These are phyloP conservation scores for Solanum tarapatanum DNA, from an alignment of 257 asterid species.

Conservation along the genomic window DNA sequence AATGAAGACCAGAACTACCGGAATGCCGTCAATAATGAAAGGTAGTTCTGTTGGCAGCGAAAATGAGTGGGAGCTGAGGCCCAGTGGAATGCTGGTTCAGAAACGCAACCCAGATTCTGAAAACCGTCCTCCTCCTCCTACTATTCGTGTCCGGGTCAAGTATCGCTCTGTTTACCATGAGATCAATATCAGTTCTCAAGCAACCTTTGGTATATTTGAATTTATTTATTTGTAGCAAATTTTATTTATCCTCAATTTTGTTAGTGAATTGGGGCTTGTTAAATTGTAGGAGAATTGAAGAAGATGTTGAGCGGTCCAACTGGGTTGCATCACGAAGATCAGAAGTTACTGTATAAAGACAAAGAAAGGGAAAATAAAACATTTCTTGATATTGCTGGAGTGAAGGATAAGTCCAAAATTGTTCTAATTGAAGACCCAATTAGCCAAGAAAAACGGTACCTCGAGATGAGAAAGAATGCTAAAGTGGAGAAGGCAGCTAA, in stretches of 20 bases:
- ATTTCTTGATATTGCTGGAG: constrained; percentile 25
- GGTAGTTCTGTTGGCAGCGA: constrained; percentile 1
- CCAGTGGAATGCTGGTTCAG: constrained; percentile 47
- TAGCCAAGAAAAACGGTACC: constrained; percentile 33
- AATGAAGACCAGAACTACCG: constrained; percentile 2
- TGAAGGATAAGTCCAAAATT: constrained; percentile 37
- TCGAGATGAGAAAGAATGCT: constrained; percentile 34
- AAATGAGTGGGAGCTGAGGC: constrained; percentile 40
- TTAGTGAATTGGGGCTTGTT: background rate
- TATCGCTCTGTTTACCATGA: constrained; percentile 28
- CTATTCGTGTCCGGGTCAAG: constrained; percentile 36
- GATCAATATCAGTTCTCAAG: constrained; percentile 30
- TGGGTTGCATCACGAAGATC: constrained; percentile 38
- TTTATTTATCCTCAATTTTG: background rate
- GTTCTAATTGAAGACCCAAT: constrained; percentile 34
- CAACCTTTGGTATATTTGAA: constrained; percentile 25
- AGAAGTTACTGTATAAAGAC: constrained; percentile 26
- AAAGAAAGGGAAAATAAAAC: constrained; percentile 27
- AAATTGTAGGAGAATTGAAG: constrained; percentile 29
- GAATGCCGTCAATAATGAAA: background rate
- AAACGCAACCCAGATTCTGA: constrained; percentile 26
- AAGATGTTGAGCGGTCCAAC: constrained; percentile 31
- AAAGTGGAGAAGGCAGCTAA: constrained; percentile 39
- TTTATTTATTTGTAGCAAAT: background rate
- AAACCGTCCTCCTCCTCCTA: constrained; percentile 18